Base-by-base conservation (phyloP, 2,329 filamentous ascomycete genomes). In the Zasmidium angulare region DNA sequence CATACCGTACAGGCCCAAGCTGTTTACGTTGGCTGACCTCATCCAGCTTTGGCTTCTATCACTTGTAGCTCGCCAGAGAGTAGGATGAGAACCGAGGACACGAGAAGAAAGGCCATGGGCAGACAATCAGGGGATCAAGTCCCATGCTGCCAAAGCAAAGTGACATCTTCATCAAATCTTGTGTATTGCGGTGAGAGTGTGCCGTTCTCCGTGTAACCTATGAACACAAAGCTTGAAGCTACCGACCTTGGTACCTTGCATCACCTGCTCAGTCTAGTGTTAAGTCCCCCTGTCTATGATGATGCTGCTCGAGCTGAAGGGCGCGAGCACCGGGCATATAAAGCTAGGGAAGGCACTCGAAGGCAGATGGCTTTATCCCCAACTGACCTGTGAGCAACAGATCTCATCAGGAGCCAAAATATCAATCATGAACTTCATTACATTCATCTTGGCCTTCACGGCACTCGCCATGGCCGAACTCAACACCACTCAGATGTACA, bases 401-500 rank as follows among this genome's bases (percentile, higher is more conserved):
- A n/a, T n/a, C n/a, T n/a, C n/a, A n/a, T n/a, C n/a, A n/a, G n/a
- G n/a, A n/a, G n/a, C n/a, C n/a, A n/a, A n/a, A n/a, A n/a, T n/a
- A n/a, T 43, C 36, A 43, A 59, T 11, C 12, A 68, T 69, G 66
- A 56, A 65, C 24, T 48, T 58, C 55, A 23, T 65, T 24, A 22
- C 59, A 9, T 23, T 61, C 26, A 46, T 67, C 52, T 53, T 67
- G 50, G 47, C 62, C n/a, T 48, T 69, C 26, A 48, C 60, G 36
- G 47, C 58, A 53, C 43, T 65, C 48, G 60, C 59, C 55, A 47
- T 61, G 14, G 63, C 70, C 11, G 57, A 63, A 14, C 46, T 68
- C 59, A 72, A 72, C 61, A 67, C 63, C 17, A 64, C 69, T 4
- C 62, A 52, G 10, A 62, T 66, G 40, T 74, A 71, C 62, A 61